Conservation (phyloP, 1,284 basidiomycete genomes). For the Austroboletus novae-zelandiae region DNA sequence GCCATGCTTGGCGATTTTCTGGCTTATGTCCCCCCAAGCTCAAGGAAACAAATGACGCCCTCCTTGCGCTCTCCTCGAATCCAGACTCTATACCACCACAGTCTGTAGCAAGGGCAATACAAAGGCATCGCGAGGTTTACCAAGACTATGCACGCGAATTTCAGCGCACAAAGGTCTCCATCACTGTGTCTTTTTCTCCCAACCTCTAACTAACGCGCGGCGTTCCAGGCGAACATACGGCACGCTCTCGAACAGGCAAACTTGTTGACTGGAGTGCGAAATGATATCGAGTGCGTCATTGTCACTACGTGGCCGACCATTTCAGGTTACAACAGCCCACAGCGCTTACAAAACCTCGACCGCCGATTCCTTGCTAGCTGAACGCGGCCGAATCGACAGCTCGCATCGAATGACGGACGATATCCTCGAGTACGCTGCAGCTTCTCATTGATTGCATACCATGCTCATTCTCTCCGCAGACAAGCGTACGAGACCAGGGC, state of each 20-base stretch:
- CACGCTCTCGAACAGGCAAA: constrained; percentile 84
- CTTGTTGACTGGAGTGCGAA: constrained; percentile 86
- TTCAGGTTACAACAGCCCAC: constrained; percentile 2
- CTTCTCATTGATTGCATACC: constrained; percentile 2
- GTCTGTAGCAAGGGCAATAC: constrained; percentile 85
- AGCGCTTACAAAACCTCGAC: constrained; percentile 89
- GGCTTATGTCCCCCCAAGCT: constrained; percentile 51
- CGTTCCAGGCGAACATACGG: constrained; percentile 72
- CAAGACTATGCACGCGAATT: constrained; percentile 87
- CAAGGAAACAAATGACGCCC: constrained; percentile 77
- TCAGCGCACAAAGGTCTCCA: constrained; percentile 71
- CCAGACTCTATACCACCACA: constrained; percentile 70
- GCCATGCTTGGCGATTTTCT: not conserved
- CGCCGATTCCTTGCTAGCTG: constrained; percentile 84
- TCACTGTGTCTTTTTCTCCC: not conserved
- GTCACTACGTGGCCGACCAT: not conserved
- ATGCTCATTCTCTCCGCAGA: constrained; percentile 41
- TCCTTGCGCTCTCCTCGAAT: constrained; percentile 66
- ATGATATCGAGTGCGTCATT: constrained; percentile 84
- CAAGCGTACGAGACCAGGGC: constrained; percentile 98
- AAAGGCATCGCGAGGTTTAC: constrained; percentile 87
- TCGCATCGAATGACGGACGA: constrained; percentile 95
- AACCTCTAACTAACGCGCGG: constrained; percentile 1
- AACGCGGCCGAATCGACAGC: constrained; percentile 87
- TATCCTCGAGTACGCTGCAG: constrained; percentile 70